A percentile compares a stretch with the other conserved stretches of the same genome.
phyloP scores from a whole-genome alignment of 1,139 yeast genomes.

The Nadsonia starkeyi-henricii region DNA sequence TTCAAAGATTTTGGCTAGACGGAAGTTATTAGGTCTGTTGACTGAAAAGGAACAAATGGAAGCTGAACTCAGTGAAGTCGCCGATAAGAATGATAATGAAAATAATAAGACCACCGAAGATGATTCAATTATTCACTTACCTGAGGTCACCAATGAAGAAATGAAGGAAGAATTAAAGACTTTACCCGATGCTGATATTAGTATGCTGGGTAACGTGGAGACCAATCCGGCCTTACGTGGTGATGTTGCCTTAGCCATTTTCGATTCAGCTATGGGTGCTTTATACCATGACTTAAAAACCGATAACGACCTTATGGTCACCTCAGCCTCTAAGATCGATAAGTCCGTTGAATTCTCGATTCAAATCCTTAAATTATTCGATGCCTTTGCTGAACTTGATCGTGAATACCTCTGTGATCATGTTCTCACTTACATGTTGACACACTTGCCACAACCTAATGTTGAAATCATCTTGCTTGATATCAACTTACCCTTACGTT shows the following conservation, averaged over 20 bases:
- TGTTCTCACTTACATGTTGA: constrained; percentile 39
- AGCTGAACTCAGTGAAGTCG: constrained; percentile 12
- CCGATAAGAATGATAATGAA: constrained; percentile 10
- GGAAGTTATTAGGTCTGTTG: constrained; percentile 66
- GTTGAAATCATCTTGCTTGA: constrained; percentile 35
- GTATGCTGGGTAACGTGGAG: constrained; percentile 71
- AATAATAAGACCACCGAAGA: constrained; percentile 21
- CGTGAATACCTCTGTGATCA: constrained; percentile 55
- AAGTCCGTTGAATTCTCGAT: constrained; percentile 24
- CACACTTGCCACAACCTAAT: constrained; percentile 21
- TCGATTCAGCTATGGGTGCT: constrained; percentile 54
- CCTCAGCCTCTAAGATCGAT: constrained; percentile 11
- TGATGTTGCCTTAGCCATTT: constrained; percentile 72
- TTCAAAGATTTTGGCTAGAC: constrained; percentile 67
- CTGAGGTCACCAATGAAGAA: constrained; percentile 35
- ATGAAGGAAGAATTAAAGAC: constrained; percentile 50
- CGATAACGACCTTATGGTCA: constrained; percentile 7
- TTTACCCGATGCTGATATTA: constrained; percentile 79
- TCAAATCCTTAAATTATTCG: constrained; percentile 43
- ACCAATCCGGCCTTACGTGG: constrained; percentile 86
- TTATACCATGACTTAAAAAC: constrained; percentile 15
- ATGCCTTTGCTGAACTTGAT: constrained; percentile 53
- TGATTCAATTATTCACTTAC: constrained; percentile 26
- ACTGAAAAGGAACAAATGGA: constrained; percentile 29
- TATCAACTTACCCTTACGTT: constrained; percentile 55